Conservation (phyloP, 768 basidiomycete species). For the Daedaleopsis nitida region DNA sequence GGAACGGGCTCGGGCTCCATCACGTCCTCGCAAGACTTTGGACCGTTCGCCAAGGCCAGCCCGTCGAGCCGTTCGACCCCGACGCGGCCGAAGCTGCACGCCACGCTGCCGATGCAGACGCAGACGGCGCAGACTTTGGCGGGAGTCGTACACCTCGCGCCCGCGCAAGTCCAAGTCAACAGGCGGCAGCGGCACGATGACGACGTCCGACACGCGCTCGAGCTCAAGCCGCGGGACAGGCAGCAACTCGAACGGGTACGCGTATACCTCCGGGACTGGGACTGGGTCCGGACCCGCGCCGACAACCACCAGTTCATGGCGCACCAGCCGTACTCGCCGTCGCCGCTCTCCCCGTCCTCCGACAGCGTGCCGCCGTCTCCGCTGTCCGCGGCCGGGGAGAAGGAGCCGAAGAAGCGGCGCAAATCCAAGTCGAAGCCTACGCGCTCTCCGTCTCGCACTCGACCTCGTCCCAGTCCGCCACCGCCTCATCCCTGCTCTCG, state of each 20-base stretch:
- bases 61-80: conserved; percentile 29
- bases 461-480: conserved; percentile 42
- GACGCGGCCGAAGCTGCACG: conserved; percentile 51
- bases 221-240: conserved; percentile 43
- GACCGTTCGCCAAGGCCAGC: conserved; percentile 29
- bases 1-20: conserved; percentile 21
- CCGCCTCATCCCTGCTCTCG: conserved; percentile 26
- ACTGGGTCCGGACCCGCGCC: conserved; percentile 17
- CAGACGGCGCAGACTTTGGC: conserved; percentile 60
- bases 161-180: conserved; percentile 29
- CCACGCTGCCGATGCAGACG: conserved; percentile 49
- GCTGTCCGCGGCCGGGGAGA: background rate
- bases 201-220: conserved; percentile 63
- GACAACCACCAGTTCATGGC: conserved; percentile 30
- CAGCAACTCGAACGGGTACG: conserved; percentile 28
- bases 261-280: conserved; percentile 6
- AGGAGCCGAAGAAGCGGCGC: conserved; percentile 15
- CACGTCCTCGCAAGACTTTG: conserved; percentile 32
- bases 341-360: conserved; percentile 3
- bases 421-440: conserved; percentile 33
- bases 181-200: conserved; percentile 24
- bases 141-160: conserved; percentile 52
- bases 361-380: conserved; percentile 7
- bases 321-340: conserved; percentile 19
- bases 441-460: conserved; percentile 48